phyloP scores from a whole-genome alignment of 2,329 filamentous ascomycete species.

The Ophioceras dolichostomum region DNA sequence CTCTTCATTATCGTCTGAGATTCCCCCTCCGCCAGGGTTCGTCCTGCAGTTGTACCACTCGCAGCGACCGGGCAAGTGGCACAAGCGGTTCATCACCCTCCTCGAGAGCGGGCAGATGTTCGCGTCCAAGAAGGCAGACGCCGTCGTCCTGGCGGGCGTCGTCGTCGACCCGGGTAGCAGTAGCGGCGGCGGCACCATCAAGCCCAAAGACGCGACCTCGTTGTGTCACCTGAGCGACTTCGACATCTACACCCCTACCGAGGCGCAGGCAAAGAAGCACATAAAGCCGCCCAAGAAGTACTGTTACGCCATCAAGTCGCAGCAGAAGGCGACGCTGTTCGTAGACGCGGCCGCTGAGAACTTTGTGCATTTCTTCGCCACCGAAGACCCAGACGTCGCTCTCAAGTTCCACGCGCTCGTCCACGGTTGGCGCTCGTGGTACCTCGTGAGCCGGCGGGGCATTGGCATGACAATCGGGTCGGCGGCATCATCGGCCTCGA shows the following conservation, averaged over 20 bases:
- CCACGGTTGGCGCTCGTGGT: conserved; percentile 85
- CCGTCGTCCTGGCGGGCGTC: background rate
- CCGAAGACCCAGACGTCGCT: conserved; percentile 56
- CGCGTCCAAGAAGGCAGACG: conserved; percentile 56
- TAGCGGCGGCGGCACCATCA: conserved; percentile 25
- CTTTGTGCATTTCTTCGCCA: conserved; percentile 86
- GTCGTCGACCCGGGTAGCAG: background rate
- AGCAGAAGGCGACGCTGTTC: conserved; percentile 79
- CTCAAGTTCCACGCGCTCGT: conserved; percentile 58
- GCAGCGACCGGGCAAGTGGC: conserved; percentile 75
- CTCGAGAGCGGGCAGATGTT: conserved; percentile 59
- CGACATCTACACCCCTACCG: conserved; percentile 73
- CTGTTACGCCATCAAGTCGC: conserved; percentile 84
- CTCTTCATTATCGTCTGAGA: too few species aligned
- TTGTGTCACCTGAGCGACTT: conserved; percentile 86
- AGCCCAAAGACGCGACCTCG: conserved; percentile 54
- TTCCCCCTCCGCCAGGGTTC: conserved; percentile 43
- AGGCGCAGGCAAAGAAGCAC: conserved; percentile 52
- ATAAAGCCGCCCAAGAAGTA: conserved; percentile 75
- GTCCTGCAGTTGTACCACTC: conserved; percentile 69
- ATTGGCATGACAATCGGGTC: background rate
- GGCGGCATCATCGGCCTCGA: background rate
- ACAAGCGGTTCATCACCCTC: conserved; percentile 69
- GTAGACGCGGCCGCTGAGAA: conserved; percentile 55
- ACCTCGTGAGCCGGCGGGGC: conserved; percentile 55